These are phyloP conservation scores for Scedosporium aurantiacum DNA, from an alignment of 2,329 filamentous ascomycete genomes.

Conservation along the genomic window DNA sequence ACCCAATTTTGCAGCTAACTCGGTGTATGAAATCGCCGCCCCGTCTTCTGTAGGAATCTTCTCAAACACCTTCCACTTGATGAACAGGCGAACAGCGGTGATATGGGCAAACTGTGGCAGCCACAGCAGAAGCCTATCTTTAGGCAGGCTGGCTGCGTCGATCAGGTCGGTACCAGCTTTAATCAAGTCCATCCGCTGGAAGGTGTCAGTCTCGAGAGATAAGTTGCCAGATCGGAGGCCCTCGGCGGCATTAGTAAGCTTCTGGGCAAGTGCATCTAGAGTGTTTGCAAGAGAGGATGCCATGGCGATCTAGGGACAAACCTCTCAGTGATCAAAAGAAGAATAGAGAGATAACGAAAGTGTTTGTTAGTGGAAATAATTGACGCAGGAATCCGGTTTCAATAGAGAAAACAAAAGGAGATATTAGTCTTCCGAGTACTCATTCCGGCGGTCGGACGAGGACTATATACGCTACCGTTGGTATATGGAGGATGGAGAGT, in stretches of 20 bases:
- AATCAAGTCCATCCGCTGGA: neutral
- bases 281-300: neutral
- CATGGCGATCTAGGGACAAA: neutral
- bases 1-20: constrained; percentile 17
- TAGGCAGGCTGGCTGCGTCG: neutral
- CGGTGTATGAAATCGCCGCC: constrained; percentile 15
- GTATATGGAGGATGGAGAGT: too few species aligned
- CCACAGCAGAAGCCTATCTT: neutral
- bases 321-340: too few species aligned
- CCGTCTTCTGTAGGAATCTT: neutral
- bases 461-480: too few species aligned
- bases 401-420: too few species aligned
- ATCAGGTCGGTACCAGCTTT: neutral
- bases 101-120: neutral
- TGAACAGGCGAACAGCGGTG: neutral
- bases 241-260: neutral
- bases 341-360: too few species aligned
- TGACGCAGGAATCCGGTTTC: too few species aligned
- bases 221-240: neutral
- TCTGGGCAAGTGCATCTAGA: neutral
- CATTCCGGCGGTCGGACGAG: too few species aligned
- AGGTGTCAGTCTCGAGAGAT: neutral
- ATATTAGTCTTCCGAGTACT: too few species aligned
- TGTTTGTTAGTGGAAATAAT: too few species aligned
- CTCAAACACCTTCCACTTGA: neutral